phyloP scores from a whole-genome alignment of 306 rosid species.

The Acmispon strigosus region DNA sequence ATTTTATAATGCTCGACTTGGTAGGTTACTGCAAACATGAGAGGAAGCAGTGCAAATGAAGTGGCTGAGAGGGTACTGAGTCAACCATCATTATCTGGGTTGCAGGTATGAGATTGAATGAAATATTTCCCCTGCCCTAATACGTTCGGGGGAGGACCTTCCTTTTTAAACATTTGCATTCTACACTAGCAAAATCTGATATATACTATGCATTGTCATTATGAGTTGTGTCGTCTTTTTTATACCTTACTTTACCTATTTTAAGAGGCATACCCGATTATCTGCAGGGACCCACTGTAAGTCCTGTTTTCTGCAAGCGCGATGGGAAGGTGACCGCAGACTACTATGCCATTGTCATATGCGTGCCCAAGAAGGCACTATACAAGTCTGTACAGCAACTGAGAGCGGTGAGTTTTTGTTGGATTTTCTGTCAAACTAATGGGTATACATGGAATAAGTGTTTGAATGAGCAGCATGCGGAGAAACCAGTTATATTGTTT shows the following conservation, averaged over 20 bases:
- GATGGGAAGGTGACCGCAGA: constrained; percentile 59
- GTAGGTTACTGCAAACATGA: constrained; percentile 94
- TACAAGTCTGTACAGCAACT: constrained; percentile 83
- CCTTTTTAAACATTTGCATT: background rate
- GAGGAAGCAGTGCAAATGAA: constrained; percentile 83
- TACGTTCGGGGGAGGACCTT: background rate
- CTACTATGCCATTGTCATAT: constrained; percentile 82
- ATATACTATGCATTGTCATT: background rate
- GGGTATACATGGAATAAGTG: background rate
- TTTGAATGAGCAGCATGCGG: constrained; percentile 8
- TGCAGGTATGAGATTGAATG: constrained; percentile 63
- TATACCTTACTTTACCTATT: background rate
- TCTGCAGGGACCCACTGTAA: constrained; percentile 89
- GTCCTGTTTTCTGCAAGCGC: constrained; percentile 74
- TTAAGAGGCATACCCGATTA: too few relatives aligned
- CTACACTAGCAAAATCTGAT: background rate
- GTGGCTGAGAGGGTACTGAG: constrained; percentile 87
- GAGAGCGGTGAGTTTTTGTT: constrained; percentile 69
- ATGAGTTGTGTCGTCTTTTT: background rate
- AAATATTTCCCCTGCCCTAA: background rate
- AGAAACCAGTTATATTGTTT: background rate
- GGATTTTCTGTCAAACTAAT: background rate
- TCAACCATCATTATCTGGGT: constrained; percentile 70
- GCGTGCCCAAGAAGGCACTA: constrained; percentile 73
- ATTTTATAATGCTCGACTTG: constrained; percentile 20